Evolutionary conservation across 192 early-diverging fungal species (phyloP), one percentile per base, ranked within the genome.

Genomic region (Coemansia sp.): DNA sequence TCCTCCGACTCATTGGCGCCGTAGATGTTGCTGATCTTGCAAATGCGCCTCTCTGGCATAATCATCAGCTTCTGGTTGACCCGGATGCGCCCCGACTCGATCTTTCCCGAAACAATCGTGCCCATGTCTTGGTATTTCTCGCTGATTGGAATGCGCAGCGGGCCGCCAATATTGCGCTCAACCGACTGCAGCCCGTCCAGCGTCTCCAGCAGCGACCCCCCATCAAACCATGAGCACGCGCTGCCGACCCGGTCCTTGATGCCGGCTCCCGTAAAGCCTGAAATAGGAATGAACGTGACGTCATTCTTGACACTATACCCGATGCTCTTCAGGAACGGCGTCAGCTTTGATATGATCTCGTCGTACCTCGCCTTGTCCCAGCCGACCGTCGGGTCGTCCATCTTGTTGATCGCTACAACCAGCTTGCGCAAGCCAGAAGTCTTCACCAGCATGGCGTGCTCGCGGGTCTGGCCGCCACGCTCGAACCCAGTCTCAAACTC

Each of bases 401-500:
- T 99, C 87, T 99, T 99, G 87, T 99, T 99, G 76, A 99, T 87
- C 30, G 89, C 97, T 52, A 97, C 83, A 50, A 99, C 83, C 53
- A 99, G 65, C 43, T 89, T 86, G 80, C 92, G 94, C 59, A 99
- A 91, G 48, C 97, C 95, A n/a, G 90, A 87, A 19, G 94, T 97
- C 85, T 97, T 98, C 57, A 90, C 95, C 69, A 99, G 70, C 77
- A 95, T 81, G 22, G 95, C 93, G 74, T 99, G 97, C 81, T 99
- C 97, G 64, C 93, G 91, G 5, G 95, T 99, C 81, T 99, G 97
- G 31, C 97, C 97, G 51, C 94, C 97, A 64, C 91, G 88, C 64
- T 99, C 97, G 60, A 98, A 99, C n/a, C 97, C 97, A 60, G 97
- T 97, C 84, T 99, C 97, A 60, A 99, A 99, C 80, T 99, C 97